Conservation (phyloP, 768 basidiomycete species). For the Boletus rubroflammeus region DNA sequence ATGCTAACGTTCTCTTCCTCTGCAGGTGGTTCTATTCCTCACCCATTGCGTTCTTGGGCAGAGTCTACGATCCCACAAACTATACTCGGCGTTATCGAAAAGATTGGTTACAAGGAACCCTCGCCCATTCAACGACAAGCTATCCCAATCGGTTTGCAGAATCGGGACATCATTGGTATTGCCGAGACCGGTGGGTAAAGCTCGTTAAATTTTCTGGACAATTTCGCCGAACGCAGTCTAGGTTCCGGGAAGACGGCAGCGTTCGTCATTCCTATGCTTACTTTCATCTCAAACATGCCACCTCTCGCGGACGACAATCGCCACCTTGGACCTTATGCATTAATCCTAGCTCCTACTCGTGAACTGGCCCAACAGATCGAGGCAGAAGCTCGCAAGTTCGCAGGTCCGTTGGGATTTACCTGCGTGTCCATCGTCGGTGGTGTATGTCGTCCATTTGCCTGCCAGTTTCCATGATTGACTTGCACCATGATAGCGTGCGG, state of each 20-base stretch:
- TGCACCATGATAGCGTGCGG: slow-evolving; percentile 55
- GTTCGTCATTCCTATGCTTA: slow-evolving; percentile 96
- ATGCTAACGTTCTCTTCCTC: slow-evolving; percentile 1
- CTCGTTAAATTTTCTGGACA: background rate
- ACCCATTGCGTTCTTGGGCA: slow-evolving; percentile 88
- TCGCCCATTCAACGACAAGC: slow-evolving; percentile 97
- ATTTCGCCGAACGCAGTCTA: slow-evolving; percentile 28
- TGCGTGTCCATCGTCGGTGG: slow-evolving; percentile 99
- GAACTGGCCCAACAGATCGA: slow-evolving; percentile 98
- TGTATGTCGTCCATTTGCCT: slow-evolving; percentile 36
- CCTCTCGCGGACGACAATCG: slow-evolving; percentile 89
- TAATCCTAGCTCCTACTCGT: slow-evolving; percentile 96
- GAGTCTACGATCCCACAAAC: slow-evolving; percentile 80
- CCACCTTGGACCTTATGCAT: slow-evolving; percentile 88
- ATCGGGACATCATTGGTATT: slow-evolving; percentile 96
- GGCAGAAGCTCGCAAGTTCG: slow-evolving; percentile 88
- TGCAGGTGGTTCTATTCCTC: slow-evolving; percentile 87
- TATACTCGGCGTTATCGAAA: slow-evolving; percentile 81
- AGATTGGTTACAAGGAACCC: slow-evolving; percentile 95
- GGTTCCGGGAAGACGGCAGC: slow-evolving; percentile 99
- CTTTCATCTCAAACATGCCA: slow-evolving; percentile 87
- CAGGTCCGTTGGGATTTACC: slow-evolving; percentile 81
- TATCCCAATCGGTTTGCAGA: slow-evolving; percentile 97
- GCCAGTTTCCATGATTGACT: slow-evolving; percentile 12
- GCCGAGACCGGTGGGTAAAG: slow-evolving; percentile 83